Percentiles rank a stretch among this genome's conserved stretches.
These are phyloP conservation scores for Pinus tabuliformis DNA, from an alignment of 75 land plant species.

Conservation along the genomic window DNA sequence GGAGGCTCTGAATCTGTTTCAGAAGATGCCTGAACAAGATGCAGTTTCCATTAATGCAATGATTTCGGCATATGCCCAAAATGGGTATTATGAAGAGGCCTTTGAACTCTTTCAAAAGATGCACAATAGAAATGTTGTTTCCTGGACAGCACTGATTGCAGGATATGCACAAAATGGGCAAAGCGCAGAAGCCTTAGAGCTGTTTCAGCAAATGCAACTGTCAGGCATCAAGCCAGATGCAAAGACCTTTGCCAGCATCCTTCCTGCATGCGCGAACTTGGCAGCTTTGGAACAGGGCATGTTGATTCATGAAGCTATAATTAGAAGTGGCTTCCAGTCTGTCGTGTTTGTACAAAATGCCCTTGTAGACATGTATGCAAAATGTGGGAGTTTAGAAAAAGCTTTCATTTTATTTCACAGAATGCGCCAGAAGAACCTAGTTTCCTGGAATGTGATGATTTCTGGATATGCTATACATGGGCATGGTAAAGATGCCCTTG, in stretches of 20 bases:
- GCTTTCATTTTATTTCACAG: slow-evolving; percentile 12
- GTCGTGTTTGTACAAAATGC: slow-evolving; percentile 21
- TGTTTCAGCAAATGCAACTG: slow-evolving; percentile 14
- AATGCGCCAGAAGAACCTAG: slow-evolving; percentile 12
- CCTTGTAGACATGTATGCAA: slow-evolving; percentile 24
- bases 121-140: neutral
- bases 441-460: slow-evolving; percentile 4
- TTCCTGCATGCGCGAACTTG: slow-evolving; percentile 19
- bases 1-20: slow-evolving; percentile 2
- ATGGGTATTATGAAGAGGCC: slow-evolving; percentile 3
- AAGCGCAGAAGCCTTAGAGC: slow-evolving; percentile 3
- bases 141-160: slow-evolving; percentile 19
- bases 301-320: slow-evolving; percentile 4
- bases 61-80: slow-evolving; percentile 6
- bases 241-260: slow-evolving; percentile 9
- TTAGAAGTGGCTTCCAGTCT: neutral
- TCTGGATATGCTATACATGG: slow-evolving; percentile 1
- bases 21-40: slow-evolving; percentile 18
- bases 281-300: slow-evolving; percentile 12
- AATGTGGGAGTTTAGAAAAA: slow-evolving; percentile 15
- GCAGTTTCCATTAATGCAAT: slow-evolving; percentile 13
- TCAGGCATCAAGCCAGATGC: slow-evolving; percentile 10
- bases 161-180: slow-evolving; percentile 15
- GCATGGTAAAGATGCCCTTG: neutral
- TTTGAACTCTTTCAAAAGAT: neutral